Conservation (phyloP, 352 stramenopile species). For the Globisporangium solare region DNA sequence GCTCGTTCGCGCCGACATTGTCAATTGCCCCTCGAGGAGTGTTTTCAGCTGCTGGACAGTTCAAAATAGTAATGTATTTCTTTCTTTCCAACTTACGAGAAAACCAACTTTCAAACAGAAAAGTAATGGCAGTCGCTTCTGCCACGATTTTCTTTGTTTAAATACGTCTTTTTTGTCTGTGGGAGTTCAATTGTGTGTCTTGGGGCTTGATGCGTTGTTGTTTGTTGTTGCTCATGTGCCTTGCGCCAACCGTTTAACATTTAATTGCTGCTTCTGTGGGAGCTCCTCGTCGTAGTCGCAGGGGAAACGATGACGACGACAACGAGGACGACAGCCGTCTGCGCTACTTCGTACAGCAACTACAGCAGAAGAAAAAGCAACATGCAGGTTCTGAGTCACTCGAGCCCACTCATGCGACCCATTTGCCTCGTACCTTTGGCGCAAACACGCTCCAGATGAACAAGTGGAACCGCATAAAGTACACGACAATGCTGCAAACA, state of each 20-base stretch:
- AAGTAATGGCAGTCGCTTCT: not conserved
- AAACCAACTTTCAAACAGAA: slow-evolving; percentile 8
- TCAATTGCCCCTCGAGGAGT: not conserved
- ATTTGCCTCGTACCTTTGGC: slow-evolving; percentile 51
- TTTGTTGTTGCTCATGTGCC: not conserved
- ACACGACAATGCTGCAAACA: slow-evolving; percentile 65
- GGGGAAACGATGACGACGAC: slow-evolving; percentile 15
- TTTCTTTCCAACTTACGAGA: slow-evolving; percentile 15
- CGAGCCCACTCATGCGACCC: not conserved
- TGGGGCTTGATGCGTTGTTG: not conserved
- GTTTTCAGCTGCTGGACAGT: slow-evolving; percentile 11
- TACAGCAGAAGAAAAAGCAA: slow-evolving; percentile 16
- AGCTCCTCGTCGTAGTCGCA: too few species aligned
- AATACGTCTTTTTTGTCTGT: slow-evolving; percentile 7
- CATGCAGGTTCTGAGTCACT: not conserved
- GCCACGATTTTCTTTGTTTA: slow-evolving; percentile 21
- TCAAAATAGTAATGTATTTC: slow-evolving; percentile 24
- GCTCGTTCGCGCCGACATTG: slow-evolving; percentile 1
- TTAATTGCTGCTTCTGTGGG: not conserved
- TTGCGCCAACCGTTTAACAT: slow-evolving; percentile 1
- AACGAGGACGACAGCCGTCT: slow-evolving; percentile 33
- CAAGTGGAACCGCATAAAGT: slow-evolving; percentile 86
- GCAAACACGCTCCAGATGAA: slow-evolving; percentile 91
- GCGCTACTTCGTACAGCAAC: slow-evolving; percentile 76
- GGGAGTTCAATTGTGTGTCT: slow-evolving; percentile 2